A percentile compares a stretch with the other conserved stretches of the same genome.
phyloP scores from a whole-genome alignment of 371 early-diverging fungal genomes.

The Chytridium lagenaria region DNA sequence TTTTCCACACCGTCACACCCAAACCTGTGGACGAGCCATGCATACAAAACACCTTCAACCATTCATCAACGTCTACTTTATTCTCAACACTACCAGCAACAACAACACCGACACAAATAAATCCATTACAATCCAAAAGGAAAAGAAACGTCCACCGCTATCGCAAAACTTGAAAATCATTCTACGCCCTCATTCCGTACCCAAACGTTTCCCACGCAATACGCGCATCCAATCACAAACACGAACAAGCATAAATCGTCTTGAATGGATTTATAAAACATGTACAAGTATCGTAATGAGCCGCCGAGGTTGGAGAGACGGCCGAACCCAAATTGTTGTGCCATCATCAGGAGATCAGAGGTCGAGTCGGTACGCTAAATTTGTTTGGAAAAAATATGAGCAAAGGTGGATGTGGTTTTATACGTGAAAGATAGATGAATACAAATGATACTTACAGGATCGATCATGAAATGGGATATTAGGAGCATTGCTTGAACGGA shows the following conservation, averaged over 20 bases:
- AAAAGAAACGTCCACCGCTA: too few species aligned
- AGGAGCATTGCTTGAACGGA: neutral
- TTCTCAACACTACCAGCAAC: too few species aligned
- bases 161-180: too few species aligned
- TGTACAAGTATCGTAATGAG: conserved; percentile 9
- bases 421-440: neutral
- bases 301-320: conserved; percentile 1
- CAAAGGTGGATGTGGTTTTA: neutral
- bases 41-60: neutral
- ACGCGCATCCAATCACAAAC: neutral
- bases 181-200: too few species aligned
- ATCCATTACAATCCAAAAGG: too few species aligned
- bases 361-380: neutral
- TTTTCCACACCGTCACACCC: neutral
- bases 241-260: conserved; percentile 5
- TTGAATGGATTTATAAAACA: neutral
- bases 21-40: neutral
- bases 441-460: conserved; percentile 8
- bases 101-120: too few species aligned
- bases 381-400: neutral
- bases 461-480: neutral
- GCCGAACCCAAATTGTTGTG: neutral
- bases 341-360: neutral
- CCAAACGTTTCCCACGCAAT: neutral
- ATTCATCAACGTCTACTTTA: neutral